Base-by-base conservation (phyloP, 2,329 filamentous ascomycete genomes). In the Pezicula radicicola region DNA sequence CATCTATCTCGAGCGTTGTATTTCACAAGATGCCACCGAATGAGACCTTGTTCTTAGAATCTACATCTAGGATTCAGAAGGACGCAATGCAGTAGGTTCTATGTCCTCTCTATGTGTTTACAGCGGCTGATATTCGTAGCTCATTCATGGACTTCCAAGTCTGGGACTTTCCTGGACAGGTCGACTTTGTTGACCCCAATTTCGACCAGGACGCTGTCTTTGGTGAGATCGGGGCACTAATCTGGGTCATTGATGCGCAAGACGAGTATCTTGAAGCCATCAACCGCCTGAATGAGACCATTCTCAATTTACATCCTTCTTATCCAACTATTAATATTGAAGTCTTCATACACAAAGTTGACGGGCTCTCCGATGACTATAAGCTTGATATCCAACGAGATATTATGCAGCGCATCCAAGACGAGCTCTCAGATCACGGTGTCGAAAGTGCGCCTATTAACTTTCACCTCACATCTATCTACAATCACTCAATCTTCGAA, bases 121-220 rank as follows among this genome's bases (percentile, higher is more conserved):
- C n/a, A 30, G 42, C 25, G 15, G 33, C 55, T 62, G 35, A 60
- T 35, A 30, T n/a, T 25, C 21, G 6, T 41, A 97, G 91, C 61
- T 97, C 94, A 3, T 97, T 99, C 68, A 97, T 97, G 91, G 93
- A 97, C 68, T 97, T 97, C 61, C 93, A 97, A 72, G 90, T 97
- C 45, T 97, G 92, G 89, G 94, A 99, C 68, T 92, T 99, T 52
- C 94, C 94, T 2, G 92, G 93, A 21, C 92, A 97, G 71, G 84
- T 97, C 58, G 90, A 97, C 72, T 95, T 96, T 63, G 86, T 95
- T 54, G 91, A 94, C 64, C 86, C 90, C 4, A 87, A 84, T 45
- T 96, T 96, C 64, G 92, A 97, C 68, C 87, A 94, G 56, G 91
- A 96, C 62, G 87, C 89, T 64, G 93, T 97, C 64, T 99, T 99